Evolutionary conservation across 208 protist genomes (phyloP).

Genomic region (Strigomonas culicis): DNA sequence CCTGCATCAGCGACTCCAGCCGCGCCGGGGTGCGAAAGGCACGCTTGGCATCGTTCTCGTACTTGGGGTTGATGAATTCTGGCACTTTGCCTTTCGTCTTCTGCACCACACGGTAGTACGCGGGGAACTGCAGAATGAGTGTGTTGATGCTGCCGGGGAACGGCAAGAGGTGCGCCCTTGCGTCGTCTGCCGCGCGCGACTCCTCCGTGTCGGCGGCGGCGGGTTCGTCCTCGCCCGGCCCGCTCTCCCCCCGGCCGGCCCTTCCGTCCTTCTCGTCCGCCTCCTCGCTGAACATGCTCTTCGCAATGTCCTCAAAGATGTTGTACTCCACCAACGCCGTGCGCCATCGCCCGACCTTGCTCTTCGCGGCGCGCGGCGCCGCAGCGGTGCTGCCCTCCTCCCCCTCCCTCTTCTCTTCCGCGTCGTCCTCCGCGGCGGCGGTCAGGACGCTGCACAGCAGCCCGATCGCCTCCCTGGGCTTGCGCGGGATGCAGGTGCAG

Average conservation of each 20-base stretch:
- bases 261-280: slow-evolving; percentile 23
- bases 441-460: slow-evolving; percentile 40
- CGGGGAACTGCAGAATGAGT: slow-evolving; percentile 61
- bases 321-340: slow-evolving; percentile 88
- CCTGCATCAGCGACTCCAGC: slow-evolving; percentile 91
- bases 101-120: slow-evolving; percentile 59
- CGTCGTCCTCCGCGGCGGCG: not conserved
- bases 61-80: slow-evolving; percentile 96
- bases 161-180: slow-evolving; percentile 44
- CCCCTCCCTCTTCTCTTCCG: not conserved
- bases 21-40: slow-evolving; percentile 78
- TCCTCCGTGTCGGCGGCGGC: too few species aligned
- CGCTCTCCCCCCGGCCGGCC: not conserved
- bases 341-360: slow-evolving; percentile 16
- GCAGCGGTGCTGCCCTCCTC: slow-evolving; percentile 4
- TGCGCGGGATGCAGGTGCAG: slow-evolving; percentile 87
- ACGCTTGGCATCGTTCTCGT: slow-evolving; percentile 46
- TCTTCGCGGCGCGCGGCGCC: not conserved
- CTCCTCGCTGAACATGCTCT: slow-evolving; percentile 32
- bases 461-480: slow-evolving; percentile 79
- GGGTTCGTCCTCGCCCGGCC: too few species aligned
- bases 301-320: slow-evolving; percentile 59
- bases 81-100: slow-evolving; percentile 68
- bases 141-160: slow-evolving; percentile 94
- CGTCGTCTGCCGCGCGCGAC: slow-evolving; percentile 24